Evolutionary conservation across 2,329 filamentous ascomycete species (phyloP), one percentile per base, ranked within the genome.

Genomic region (Fusarium sp.): DNA sequence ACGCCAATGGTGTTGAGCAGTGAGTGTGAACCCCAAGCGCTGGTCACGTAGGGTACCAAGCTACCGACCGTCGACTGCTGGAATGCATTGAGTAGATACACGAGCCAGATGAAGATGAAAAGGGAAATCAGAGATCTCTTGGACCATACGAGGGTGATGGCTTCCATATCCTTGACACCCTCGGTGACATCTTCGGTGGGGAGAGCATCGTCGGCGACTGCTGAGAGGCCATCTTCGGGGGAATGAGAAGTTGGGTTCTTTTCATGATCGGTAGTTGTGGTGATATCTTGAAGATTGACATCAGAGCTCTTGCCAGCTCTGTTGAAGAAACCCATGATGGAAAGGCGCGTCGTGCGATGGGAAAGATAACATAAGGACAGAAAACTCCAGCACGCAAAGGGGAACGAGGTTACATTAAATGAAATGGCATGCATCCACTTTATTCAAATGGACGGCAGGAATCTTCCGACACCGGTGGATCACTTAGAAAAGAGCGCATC

Each of bases 61-160:
- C 21, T 63, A 8, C 61, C 61, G 1, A 81, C 68, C 12, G 85
- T 82, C 8, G 80, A 79, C n/a, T 77, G 78, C 57, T 84, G 61
- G 1, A 63, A 63, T 5, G 61, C 61, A 21, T 63, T 63, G 13
- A 63, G 61, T 2, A 63, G 37, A 3, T 63, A 63, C 0, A 63
- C 61, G 2, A 63, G 55, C 61, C 61, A 63, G 6, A 63, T 63
- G 37, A 61, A 63, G 26, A 64, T 64, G 37, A 63, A 63, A 3
- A 63, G 31, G 2, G 28, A 43, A 3, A 63, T 39, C 21, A 63
- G 24, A 10, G 61, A 63, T 20, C 33, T 16, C 13, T 49, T 63
- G 23, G 13, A 21, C 61, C 61, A 63, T 0, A 63, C 59, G 2
- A 63, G 59, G 4, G 61, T 64, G 26, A 63, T 63, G 11, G 61